Conservation (phyloP, 73 alveolate species). For the Paramecium primaurelia region DNA sequence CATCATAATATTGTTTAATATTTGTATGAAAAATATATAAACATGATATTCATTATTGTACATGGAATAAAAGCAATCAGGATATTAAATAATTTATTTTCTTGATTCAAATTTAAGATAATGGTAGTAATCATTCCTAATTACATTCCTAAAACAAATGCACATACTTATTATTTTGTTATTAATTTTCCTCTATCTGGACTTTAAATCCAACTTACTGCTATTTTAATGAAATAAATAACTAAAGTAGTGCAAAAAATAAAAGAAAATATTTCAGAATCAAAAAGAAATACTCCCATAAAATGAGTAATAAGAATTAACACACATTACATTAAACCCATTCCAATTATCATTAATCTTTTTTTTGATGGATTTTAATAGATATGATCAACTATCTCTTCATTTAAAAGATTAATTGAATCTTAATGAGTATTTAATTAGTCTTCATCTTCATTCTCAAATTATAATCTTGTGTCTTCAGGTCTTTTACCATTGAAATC, state of each 20-base stretch:
- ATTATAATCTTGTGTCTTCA: neutral
- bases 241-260: neutral
- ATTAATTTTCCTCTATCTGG: neutral
- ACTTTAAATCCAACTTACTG: neutral
- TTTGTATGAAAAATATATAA: neutral
- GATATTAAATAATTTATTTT: neutral
- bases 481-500: neutral
- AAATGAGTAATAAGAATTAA: neutral
- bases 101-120: neutral
- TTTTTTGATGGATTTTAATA: neutral
- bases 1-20: neutral
- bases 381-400: neutral
- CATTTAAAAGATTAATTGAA: neutral
- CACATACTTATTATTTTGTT: neutral
- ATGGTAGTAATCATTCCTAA: neutral
- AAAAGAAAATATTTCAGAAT: neutral
- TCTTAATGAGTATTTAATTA: neutral
- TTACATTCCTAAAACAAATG: neutral
- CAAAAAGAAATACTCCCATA: neutral
- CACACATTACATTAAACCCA: neutral
- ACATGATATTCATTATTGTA: neutral
- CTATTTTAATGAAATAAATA: neutral
- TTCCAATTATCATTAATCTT: neutral
- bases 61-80: neutral
- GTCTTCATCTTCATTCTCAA: neutral